Evolutionary conservation across 805 yeast genomes (phyloP).

Genomic region (Candida rishiriensis): DNA sequence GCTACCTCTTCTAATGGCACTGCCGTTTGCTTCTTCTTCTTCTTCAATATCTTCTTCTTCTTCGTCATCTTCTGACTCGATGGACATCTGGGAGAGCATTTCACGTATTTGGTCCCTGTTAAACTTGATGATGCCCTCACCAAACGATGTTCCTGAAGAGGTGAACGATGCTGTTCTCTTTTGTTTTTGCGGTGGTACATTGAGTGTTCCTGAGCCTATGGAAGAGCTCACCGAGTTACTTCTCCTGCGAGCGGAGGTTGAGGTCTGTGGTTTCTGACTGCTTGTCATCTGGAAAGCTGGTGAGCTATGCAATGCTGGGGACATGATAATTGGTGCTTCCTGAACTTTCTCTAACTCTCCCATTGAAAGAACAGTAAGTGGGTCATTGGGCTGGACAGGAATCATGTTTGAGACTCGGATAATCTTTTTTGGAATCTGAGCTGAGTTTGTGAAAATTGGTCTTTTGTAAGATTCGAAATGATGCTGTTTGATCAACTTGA

Average conservation of each 20-base stretch:
- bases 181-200: neutral
- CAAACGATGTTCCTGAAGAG: constrained; percentile 33
- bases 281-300: neutral
- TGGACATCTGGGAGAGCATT: constrained; percentile 26
- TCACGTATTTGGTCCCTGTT: constrained; percentile 30
- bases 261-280: neutral
- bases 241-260: neutral
- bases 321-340: neutral
- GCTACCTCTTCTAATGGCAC: neutral
- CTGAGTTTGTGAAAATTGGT: constrained; percentile 20
- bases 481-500: constrained; percentile 18
- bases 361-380: neutral
- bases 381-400: constrained; percentile 6
- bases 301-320: neutral
- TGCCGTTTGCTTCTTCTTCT: neutral
- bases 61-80: constrained; percentile 12
- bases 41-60: constrained; percentile 8
- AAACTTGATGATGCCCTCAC: constrained; percentile 33
- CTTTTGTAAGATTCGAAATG: constrained; percentile 19
- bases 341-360: neutral
- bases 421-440: constrained; percentile 15
- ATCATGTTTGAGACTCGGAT: constrained; percentile 17
- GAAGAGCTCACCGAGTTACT: neutral
- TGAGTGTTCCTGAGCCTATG: neutral
- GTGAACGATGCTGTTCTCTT: constrained; percentile 27